Percentiles rank a stretch among this genome's conserved stretches.
phyloP scores from a whole-genome alignment of 1,284 basidiomycete genomes.

The Tilletia walkeri region DNA sequence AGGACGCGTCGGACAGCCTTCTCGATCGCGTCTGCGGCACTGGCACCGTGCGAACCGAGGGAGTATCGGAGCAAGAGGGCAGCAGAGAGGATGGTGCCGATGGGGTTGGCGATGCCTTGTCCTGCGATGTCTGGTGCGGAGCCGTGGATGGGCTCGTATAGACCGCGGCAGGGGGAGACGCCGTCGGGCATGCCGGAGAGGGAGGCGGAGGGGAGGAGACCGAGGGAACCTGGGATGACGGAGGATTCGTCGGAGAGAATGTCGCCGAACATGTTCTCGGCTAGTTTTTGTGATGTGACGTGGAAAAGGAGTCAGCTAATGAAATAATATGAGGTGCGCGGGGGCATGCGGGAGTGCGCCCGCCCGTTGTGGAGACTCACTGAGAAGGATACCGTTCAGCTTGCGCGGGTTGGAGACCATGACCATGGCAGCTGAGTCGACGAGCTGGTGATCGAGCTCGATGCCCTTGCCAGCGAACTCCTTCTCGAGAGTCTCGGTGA shows the following conservation, averaged over 20 bases:
- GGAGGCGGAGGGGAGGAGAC: slow-evolving; percentile 91
- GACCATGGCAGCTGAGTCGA: slow-evolving; percentile 95
- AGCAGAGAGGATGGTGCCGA: slow-evolving; percentile 93
- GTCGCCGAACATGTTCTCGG: slow-evolving; percentile 52
- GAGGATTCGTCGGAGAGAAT: slow-evolving; percentile 94
- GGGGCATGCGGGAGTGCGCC: slow-evolving; percentile 22
- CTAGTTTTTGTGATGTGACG: not conserved
- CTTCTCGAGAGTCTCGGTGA: slow-evolving; percentile 48
- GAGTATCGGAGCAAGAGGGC: slow-evolving; percentile 95
- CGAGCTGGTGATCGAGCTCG: slow-evolving; percentile 67
- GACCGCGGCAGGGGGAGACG: slow-evolving; percentile 67
- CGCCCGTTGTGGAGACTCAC: slow-evolving; percentile 29
- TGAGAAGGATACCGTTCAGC: slow-evolving; percentile 77
- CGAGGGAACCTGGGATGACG: slow-evolving; percentile 95
- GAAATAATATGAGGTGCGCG: not conserved
- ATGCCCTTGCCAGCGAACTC: slow-evolving; percentile 46
- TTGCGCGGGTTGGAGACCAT: slow-evolving; percentile 89
- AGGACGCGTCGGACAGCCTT: slow-evolving; percentile 82
- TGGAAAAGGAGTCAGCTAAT: slow-evolving; percentile 10
- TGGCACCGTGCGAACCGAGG: slow-evolving; percentile 69
- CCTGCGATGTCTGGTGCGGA: slow-evolving; percentile 91
- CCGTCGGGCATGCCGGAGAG: slow-evolving; percentile 83
- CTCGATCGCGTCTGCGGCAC: slow-evolving; percentile 80
- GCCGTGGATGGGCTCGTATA: slow-evolving; percentile 86
- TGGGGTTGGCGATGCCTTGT: slow-evolving; percentile 89